These are phyloP conservation scores for Aspergillus ellipticus DNA, from an alignment of 495 filamentous ascomycete species.

Conservation along the genomic window DNA sequence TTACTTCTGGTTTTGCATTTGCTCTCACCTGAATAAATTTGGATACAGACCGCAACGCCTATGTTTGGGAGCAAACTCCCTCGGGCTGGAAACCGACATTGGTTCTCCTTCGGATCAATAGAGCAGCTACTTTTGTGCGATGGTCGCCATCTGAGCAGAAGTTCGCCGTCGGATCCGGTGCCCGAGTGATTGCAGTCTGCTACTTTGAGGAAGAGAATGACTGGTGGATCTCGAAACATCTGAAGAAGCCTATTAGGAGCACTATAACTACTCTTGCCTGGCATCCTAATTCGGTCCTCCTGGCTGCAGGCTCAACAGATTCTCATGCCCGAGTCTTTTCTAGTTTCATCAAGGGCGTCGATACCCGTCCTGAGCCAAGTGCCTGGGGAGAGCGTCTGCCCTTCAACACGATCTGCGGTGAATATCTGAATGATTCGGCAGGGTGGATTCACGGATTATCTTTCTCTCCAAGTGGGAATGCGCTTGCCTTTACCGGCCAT, in stretches of 20 bases:
- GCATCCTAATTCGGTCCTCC: constrained; percentile 95
- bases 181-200: constrained; percentile 93
- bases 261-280: constrained; percentile 91
- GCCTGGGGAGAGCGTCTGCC: constrained; percentile 94
- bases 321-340: constrained; percentile 97
- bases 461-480: constrained; percentile 89
- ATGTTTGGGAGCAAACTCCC: constrained; percentile 92
- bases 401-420: constrained; percentile 97
- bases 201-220: constrained; percentile 99
- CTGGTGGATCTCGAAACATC: constrained; percentile 99
- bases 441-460: constrained; percentile 91
- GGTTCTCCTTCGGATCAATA: constrained; percentile 94
- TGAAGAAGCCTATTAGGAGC: constrained; percentile 96
- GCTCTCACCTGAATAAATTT: constrained; percentile 3
- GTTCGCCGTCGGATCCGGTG: constrained; percentile 95
- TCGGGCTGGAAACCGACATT: constrained; percentile 95
- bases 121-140: constrained; percentile 92
- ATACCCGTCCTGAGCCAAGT: constrained; percentile 79
- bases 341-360: constrained; percentile 91
- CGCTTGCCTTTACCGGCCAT: constrained; percentile 85
- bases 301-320: constrained; percentile 92
- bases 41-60: constrained; percentile 85
- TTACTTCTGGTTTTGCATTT: background rate
- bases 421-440: constrained; percentile 90
- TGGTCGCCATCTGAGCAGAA: constrained; percentile 97